Base-by-base conservation (phyloP, 2,329 filamentous ascomycete species). In the Grosmannia clavigera region DNA sequence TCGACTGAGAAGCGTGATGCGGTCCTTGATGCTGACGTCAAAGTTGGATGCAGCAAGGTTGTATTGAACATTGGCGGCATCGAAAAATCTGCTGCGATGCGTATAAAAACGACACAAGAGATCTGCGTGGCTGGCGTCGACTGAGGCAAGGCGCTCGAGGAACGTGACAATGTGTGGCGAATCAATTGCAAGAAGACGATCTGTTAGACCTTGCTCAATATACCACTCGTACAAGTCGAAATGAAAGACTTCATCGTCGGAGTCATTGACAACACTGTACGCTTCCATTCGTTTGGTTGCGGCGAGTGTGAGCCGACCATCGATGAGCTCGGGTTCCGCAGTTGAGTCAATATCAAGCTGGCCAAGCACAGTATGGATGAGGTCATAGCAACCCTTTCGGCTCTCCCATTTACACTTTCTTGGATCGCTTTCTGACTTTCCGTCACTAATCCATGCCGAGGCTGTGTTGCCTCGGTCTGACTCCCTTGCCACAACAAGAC, bases 181-280 rank as follows among this genome's bases (percentile, higher is more conserved):
- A 61, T 92, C 83, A 58, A 94, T 90, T 43, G 87, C 84, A 40
- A 99, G 81, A 33, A 99, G 81, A 16, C 91, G 86, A 64, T 96
- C 90, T 11, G 84, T 87, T 84, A 89, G 92, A 22, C 88, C 87
- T 70, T 92, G 86, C 59, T 81, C 75, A 65, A 97, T 85, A 72
- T 99, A 99, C 92, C 94, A 99, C 68, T 96, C 92, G 70, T 96
- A 99, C n/a, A 99, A 79, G 67, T 90, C 90, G 63, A 90, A 95
- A 70, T 97, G 87, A 76, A 99, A 99, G 5, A 96, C 88, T 68
- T 96, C 90, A 66, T 99, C 94, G 16, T 86, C 82, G 0, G 92
- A 95, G 61, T 81, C 82, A 69, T 95, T 90, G 66, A 99, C 91
- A 2, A 96, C 88, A 53, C 86, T 83, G 72, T 97, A 96, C 0